phyloP scores from a whole-genome alignment of 164 flowering plant species.

The Aristolochia californica region DNA sequence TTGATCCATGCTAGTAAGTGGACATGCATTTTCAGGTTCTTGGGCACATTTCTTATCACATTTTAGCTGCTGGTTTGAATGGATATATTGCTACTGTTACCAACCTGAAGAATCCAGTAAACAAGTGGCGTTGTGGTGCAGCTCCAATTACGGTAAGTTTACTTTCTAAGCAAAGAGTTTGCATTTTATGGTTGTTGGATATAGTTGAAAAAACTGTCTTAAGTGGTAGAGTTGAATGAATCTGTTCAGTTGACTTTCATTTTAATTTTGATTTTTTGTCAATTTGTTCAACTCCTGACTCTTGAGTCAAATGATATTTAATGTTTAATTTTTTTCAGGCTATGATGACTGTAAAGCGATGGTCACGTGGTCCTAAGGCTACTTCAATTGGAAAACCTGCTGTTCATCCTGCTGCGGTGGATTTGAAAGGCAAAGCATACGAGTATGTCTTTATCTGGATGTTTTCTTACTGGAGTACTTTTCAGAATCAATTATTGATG shows the following conservation, averaged over 20 bases:
- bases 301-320: background rate
- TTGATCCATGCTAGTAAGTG: conserved; percentile 3
- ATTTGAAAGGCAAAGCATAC: conserved; percentile 89
- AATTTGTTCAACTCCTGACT: background rate
- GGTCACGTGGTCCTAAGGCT: conserved; percentile 59
- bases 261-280: no score
- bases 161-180: background rate
- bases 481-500: no score
- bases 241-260: no score
- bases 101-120: conserved; percentile 83
- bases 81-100: conserved; percentile 96
- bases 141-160: conserved; percentile 78
- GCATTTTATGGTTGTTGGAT: background rate
- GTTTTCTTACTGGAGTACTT: background rate
- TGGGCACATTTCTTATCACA: conserved; percentile 89
- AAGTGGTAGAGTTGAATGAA: background rate
- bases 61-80: conserved; percentile 91
- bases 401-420: conserved; percentile 81
- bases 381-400: conserved; percentile 76
- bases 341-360: conserved; percentile 94
- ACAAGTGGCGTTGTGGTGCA: conserved; percentile 98
- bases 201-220: background rate
- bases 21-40: conserved; percentile 50
- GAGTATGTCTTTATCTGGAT: conserved; percentile 43
- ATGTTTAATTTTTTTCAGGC: conserved; percentile 27